Percentiles rank a stretch among this genome's conserved stretches.
Evolutionary conservation across 306 rosid species (phyloP).

Genomic region (barrel medic (Medicago truncatula)): DNA sequence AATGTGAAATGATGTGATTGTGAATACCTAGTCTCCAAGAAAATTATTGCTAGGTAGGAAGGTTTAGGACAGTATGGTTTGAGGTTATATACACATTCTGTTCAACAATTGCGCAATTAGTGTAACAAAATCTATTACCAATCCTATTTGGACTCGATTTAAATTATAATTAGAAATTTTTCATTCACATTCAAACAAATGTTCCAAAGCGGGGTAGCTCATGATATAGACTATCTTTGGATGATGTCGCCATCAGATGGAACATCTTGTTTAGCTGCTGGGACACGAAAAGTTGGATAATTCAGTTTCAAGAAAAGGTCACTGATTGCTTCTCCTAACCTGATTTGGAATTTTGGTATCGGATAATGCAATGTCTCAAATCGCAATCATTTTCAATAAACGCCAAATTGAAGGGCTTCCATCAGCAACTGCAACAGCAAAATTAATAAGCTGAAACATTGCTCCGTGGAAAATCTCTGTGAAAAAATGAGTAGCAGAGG

Average conservation of each 20-base stretch:
- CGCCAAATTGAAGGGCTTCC: constrained; percentile 48
- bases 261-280: neutral
- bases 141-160: no score
- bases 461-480: neutral
- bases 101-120: no score
- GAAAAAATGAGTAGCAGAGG: neutral
- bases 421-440: neutral
- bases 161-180: no score
- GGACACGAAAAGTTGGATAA: constrained; percentile 40
- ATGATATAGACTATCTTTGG: neutral
- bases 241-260: neutral
- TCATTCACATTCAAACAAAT: no score
- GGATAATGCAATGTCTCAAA: constrained; percentile 57
- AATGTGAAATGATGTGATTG: no score
- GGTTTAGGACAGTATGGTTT: no score
- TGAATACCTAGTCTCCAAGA: no score
- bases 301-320: constrained; percentile 22
- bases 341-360: constrained; percentile 50
- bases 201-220: neutral
- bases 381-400: constrained; percentile 51
- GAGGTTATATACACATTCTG: no score
- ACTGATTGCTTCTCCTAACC: neutral
- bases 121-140: no score
- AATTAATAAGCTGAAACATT: neutral
- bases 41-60: no score